Evolutionary conservation across 148 eudicot species (phyloP), one percentile per base, ranked within the genome.

Genomic region (Vaccinium myrtillus): DNA sequence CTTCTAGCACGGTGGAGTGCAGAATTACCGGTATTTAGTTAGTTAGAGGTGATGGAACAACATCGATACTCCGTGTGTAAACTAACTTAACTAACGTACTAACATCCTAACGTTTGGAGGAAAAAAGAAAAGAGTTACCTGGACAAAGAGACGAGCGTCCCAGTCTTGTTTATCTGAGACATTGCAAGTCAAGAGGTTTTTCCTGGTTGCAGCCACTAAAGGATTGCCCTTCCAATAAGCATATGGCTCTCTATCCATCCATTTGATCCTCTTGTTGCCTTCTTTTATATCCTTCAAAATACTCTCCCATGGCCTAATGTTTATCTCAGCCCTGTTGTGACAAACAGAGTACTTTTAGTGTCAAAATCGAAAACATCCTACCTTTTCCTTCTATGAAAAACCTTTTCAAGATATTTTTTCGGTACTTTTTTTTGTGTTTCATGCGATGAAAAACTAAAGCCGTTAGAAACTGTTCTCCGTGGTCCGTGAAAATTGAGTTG

Each of bases 171-270:
- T 23, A 1, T 83, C 80, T 6, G 88, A 78, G 80, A 83, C 85
- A 83, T 83, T 86, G 53, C 88, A 86, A 2, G 55, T 86, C 76
- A 86, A 84, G 19, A 86, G 86, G 59, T 86, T 83, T 83, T 32
- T 49, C 32, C 88, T 83, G 79, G 83, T 83, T 19, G 50, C 76
- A 15, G 85, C 88, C 1, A 86, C 88, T 19, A 77, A 27, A 54
- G 86, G 86, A 77, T 93, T 93, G 25, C 96, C 96, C 85, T 87
- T 93, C 96, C 96, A 93, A 76, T 87, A 93, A 12, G 96, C 96
- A 85, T 61, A 89, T 27, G 94, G 91, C 65, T 88, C 90, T 74
- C 94, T 92, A 39, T 91, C 83, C 54, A 85, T 83, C 94, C 96
- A 93, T 43, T 83, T 90, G n/a, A 73, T 77, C 89, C 85, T 83